Percentiles rank a stretch among this genome's conserved stretches.
phyloP scores from a whole-genome alignment of 345 rosid species.

The Raphanus raphanistrum region DNA sequence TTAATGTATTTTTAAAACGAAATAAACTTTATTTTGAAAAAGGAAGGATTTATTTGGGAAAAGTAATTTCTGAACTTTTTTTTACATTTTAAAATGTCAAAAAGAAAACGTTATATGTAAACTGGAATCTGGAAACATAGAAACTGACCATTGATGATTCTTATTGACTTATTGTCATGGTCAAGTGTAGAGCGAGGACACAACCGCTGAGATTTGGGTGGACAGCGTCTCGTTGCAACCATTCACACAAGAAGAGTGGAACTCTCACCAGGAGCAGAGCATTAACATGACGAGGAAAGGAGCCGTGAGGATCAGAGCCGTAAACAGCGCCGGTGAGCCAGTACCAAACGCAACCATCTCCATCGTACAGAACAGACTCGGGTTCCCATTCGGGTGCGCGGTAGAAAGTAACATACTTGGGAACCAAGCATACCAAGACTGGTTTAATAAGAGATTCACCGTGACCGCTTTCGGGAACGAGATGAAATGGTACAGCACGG shows the following conservation, averaged over 20 bases:
- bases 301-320: conserved; percentile 48
- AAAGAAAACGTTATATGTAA: background rate
- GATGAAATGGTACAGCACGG: conserved; percentile 84
- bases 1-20: background rate
- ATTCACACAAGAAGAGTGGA: conserved; percentile 67
- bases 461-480: conserved; percentile 65
- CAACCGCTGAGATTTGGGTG: conserved; percentile 64
- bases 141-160: background rate
- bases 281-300: conserved; percentile 48
- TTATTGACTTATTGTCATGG: background rate
- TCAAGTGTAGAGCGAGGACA: conserved; percentile 48
- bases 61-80: background rate
- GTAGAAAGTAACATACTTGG: conserved; percentile 59
- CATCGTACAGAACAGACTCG: conserved; percentile 38
- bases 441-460: conserved; percentile 72
- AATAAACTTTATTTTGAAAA: background rate
- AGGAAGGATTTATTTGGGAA: background rate
- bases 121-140: background rate
- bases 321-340: conserved; percentile 49
- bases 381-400: conserved; percentile 69
- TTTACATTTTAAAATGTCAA: background rate
- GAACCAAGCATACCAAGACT: conserved; percentile 52
- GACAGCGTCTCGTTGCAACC: conserved; percentile 85
- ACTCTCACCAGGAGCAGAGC: conserved; percentile 58
- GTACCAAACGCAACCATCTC: conserved; percentile 53